Percentiles rank a stretch among this genome's conserved stretches.
These are phyloP conservation scores for Exidia glandulosa DNA, from an alignment of 768 basidiomycete species.

Conservation along the genomic window DNA sequence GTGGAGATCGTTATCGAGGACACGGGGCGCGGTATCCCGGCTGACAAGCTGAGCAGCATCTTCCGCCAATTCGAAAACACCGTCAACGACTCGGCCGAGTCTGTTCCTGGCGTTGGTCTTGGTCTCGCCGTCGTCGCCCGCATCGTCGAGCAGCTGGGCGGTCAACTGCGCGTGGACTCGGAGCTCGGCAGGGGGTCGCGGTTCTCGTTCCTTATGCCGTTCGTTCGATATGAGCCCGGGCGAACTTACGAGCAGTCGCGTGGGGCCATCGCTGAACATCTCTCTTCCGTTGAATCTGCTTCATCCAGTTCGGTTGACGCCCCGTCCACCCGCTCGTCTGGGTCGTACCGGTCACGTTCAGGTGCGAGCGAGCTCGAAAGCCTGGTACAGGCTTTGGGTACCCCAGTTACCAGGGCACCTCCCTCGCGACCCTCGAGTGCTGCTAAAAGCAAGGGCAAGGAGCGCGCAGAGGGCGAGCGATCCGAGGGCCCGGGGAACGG, in stretches of 20 bases:
- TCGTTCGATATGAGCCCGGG: constrained; percentile 30
- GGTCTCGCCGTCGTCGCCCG: constrained; percentile 74
- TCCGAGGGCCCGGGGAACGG: constrained; percentile 7
- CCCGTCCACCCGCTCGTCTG: neutral
- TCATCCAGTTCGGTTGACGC: constrained; percentile 11
- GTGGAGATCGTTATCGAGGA: constrained; percentile 65
- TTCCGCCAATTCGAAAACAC: constrained; percentile 63
- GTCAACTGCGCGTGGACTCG: constrained; percentile 70
- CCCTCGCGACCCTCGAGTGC: too few species aligned
- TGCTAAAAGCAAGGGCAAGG: neutral
- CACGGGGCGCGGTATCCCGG: constrained; percentile 60
- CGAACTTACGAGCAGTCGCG: neutral
- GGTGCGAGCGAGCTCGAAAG: constrained; percentile 33
- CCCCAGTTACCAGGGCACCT: neutral
- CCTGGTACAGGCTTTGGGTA: constrained; percentile 37
- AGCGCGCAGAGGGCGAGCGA: neutral
- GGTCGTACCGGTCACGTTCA: constrained; percentile 10
- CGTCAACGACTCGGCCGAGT: constrained; percentile 5
- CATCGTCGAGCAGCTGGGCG: constrained; percentile 68
- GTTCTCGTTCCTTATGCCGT: constrained; percentile 63
- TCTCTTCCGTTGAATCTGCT: constrained; percentile 4
- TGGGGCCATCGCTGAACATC: neutral
- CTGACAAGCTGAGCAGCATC: constrained; percentile 57
- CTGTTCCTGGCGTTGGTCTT: constrained; percentile 32
- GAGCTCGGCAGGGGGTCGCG: constrained; percentile 52